These are phyloP conservation scores for Mollisia scopiformis DNA, from an alignment of 2,329 filamentous ascomycete genomes.

Conservation along the genomic window DNA sequence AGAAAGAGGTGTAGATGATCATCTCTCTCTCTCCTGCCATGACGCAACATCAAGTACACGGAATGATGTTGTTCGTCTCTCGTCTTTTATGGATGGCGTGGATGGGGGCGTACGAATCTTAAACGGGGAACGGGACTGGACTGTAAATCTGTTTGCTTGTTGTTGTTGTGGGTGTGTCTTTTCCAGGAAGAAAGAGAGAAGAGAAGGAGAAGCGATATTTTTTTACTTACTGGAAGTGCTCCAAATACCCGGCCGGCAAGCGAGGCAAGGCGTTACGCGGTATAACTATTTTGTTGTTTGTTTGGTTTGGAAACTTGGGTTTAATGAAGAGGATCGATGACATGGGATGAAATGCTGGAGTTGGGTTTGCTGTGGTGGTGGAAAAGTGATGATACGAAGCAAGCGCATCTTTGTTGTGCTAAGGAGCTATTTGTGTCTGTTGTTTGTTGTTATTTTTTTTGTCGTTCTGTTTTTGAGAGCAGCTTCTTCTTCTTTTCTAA, in stretches of 20 bases:
- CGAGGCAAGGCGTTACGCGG: conserved; percentile 1
- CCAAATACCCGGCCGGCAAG: conserved; percentile 22
- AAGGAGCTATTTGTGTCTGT: neutral
- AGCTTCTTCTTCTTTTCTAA: neutral
- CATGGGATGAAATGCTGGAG: conserved; percentile 5
- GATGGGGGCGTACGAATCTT: too few species aligned
- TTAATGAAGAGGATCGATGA: neutral
- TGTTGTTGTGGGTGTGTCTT: too few species aligned
- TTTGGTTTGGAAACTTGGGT: conserved; percentile 10
- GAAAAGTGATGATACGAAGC: neutral
- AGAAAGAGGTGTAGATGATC: conserved; percentile 31
- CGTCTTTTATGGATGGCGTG: too few species aligned
- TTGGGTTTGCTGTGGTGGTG: conserved; percentile 13
- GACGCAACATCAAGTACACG: conserved; percentile 2
- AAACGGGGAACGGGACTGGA: conserved; percentile 9
- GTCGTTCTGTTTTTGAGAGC: neutral
- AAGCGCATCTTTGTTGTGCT: too few species aligned
- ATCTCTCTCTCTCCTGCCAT: neutral
- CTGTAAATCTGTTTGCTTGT: too few species aligned
- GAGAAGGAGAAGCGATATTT: too few species aligned
- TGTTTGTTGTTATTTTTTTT: neutral
- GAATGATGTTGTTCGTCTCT: too few species aligned
- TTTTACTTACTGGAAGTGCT: conserved; percentile 23
- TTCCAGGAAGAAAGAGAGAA: too few species aligned
- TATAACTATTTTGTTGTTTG: too few species aligned